Base-by-base conservation (phyloP, 2,329 filamentous ascomycete species). In the Fusarium temperatum region DNA sequence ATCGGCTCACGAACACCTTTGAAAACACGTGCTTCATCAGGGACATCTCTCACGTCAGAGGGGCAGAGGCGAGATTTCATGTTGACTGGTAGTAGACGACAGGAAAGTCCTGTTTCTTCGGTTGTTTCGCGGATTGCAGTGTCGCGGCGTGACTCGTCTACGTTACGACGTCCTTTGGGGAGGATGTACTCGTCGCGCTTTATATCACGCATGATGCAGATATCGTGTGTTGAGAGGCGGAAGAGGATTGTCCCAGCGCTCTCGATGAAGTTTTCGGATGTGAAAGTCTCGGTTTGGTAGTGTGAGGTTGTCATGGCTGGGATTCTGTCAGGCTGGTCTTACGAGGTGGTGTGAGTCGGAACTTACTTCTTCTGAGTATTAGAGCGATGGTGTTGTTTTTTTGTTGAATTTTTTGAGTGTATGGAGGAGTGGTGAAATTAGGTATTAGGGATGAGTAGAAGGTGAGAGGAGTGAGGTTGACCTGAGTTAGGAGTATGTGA, bases 331-430 rank as follows among this genome's bases (percentile, higher is more conserved):
- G 26, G 14, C 13, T n/a, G 22, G 5, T 3, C 10, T n/a, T 2
- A 5, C 13, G 3, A 18, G 22, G 15, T 8, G 11, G 10, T n/a
- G 8, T n/a, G 22, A n/a, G 28, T 3, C 5, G 5, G 28, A 9
- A 14, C 22, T 32, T n/a, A 10, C 47, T 32, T 50, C 7, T 9
- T 32, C 3, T 6, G 0, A 18, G 28, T 17, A 6, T 11, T 18
- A 1, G 32, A 3, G 0, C 5, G 7, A 32, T 5, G 3, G 5
- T 5, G 15, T 13, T 32, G 3, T n/a, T 50, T n/a, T n/a, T 1
- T 13, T 32, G 7, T 4, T n/a, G 3, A 17, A 5, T 13, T 50
- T 6, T 6, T 9, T 32, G 15, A 50, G 14, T 5, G 0, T 22
- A 14, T 15, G 9, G 3, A 17, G 14, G 14, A 22, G 10, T 8